Percentiles rank a stretch among this genome's conserved stretches.
These are phyloP conservation scores for Phragmites australis DNA, from an alignment of 176 grass and related monocot genomes.

Conservation along the genomic window DNA sequence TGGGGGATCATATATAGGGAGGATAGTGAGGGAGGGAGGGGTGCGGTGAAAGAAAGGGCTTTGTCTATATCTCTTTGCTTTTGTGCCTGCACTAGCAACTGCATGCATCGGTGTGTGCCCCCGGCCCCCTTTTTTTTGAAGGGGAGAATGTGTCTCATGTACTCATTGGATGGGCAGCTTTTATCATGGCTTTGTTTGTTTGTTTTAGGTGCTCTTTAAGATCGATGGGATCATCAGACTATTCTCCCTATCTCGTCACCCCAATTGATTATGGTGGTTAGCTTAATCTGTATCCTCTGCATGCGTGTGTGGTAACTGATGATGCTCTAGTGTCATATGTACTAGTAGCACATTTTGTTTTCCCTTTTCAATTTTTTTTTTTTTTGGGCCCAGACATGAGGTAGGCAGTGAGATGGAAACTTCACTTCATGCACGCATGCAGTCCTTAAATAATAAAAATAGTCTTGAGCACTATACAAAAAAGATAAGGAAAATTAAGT, in stretches of 20 bases:
- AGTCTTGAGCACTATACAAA: neutral
- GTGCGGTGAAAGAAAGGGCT: constrained; percentile 48
- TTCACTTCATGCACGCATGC: neutral
- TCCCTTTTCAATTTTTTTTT: neutral
- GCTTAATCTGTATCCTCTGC: constrained; percentile 9
- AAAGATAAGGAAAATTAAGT: neutral
- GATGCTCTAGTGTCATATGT: neutral
- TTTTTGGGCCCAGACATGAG: constrained; percentile 5
- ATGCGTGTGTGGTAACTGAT: constrained; percentile 10
- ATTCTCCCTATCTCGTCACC: constrained; percentile 6
- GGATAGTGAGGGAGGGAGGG: neutral
- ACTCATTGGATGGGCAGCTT: constrained; percentile 75
- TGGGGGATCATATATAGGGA: constrained; percentile 60
- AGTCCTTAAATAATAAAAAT: neutral
- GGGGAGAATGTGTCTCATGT: constrained; percentile 68
- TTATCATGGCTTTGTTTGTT: constrained; percentile 61
- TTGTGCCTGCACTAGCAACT: constrained; percentile 11
- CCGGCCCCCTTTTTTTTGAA: constrained; percentile 52
- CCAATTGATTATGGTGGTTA: constrained; percentile 19
- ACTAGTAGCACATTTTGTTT: neutral
- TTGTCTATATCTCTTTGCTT: constrained; percentile 70
- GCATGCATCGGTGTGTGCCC: constrained; percentile 51
- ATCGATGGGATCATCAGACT: constrained; percentile 38
- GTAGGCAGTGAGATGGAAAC: constrained; percentile 35
- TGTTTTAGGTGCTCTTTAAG: constrained; percentile 43